These are phyloP conservation scores for Bipolaris cookei DNA, from an alignment of 2,329 filamentous ascomycete genomes.

Conservation along the genomic window DNA sequence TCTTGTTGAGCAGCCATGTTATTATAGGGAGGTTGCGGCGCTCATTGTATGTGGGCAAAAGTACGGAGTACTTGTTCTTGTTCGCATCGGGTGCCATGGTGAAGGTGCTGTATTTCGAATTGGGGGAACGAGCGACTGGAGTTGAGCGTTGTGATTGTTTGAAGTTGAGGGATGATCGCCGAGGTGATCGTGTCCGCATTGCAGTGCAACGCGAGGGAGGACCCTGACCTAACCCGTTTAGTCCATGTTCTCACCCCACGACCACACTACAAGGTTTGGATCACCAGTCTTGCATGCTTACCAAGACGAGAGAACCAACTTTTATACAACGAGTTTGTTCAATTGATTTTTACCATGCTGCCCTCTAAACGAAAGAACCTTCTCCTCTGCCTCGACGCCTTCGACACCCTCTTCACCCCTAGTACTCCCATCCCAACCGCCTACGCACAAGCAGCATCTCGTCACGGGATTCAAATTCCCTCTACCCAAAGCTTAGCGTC, in stretches of 20 bases:
- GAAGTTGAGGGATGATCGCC: constrained; percentile 21
- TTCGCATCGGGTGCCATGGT: constrained; percentile 45
- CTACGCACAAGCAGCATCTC: constrained; percentile 61
- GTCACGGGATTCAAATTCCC: constrained; percentile 57
- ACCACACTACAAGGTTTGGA: neutral
- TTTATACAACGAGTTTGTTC: neutral
- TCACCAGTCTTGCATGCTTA: neutral
- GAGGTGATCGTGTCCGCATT: constrained; percentile 38
- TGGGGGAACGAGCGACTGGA: constrained; percentile 40
- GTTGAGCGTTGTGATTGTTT: constrained; percentile 19
- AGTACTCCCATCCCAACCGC: constrained; percentile 58
- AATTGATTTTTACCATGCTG: constrained; percentile 16
- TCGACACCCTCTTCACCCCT: constrained; percentile 67
- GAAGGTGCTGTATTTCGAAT: constrained; percentile 22
- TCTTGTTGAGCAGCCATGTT: constrained; percentile 89
- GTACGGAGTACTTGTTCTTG: constrained; percentile 90
- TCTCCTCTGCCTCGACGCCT: constrained; percentile 68
- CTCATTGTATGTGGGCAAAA: constrained; percentile 98
- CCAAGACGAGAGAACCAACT: neutral
- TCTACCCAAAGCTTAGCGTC: constrained; percentile 46
- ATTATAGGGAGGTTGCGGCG: constrained; percentile 96
- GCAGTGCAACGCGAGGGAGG: constrained; percentile 11
- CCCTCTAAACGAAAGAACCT: constrained; percentile 51
- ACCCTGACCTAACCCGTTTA: constrained; percentile 29
- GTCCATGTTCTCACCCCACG: constrained; percentile 21